These are phyloP conservation scores for Agastache rugosa DNA, from an alignment of 257 asterid genomes.

Conservation along the genomic window DNA sequence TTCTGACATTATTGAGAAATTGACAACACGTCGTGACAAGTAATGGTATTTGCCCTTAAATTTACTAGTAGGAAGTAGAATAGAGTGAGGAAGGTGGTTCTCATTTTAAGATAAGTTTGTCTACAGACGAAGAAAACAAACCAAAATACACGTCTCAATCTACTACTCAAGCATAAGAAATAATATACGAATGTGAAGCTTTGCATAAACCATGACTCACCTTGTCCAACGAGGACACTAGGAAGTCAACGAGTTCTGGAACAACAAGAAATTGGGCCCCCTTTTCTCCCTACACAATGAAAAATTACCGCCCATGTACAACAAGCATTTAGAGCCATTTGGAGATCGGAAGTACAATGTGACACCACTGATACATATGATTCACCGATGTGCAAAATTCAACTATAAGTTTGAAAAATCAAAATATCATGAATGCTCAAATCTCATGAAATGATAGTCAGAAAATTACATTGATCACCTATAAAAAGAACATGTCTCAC, in stretches of 20 bases:
- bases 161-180: neutral
- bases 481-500: slow-evolving; percentile 13
- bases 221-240: slow-evolving; percentile 76
- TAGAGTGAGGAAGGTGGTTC: slow-evolving; percentile 5
- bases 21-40: no score
- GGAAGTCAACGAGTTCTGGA: slow-evolving; percentile 90
- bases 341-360: slow-evolving; percentile 6
- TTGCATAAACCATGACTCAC: slow-evolving; percentile 41
- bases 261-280: slow-evolving; percentile 92
- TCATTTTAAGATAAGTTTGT: neutral
- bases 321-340: neutral
- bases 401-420: slow-evolving; percentile 2
- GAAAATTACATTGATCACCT: neutral
- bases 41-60: no score
- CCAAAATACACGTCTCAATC: slow-evolving; percentile 6
- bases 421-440: slow-evolving; percentile 12
- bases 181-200: slow-evolving; percentile 4
- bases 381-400: slow-evolving; percentile 13
- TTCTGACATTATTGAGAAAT: no score
- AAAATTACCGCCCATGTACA: slow-evolving; percentile 4
- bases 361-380: slow-evolving; percentile 1
- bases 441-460: slow-evolving; percentile 7
- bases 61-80: neutral
- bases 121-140: neutral
- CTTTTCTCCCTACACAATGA: slow-evolving; percentile 72